Base-by-base conservation (phyloP, 2,329 filamentous ascomycete species). In the Stylonectria norvegica region DNA sequence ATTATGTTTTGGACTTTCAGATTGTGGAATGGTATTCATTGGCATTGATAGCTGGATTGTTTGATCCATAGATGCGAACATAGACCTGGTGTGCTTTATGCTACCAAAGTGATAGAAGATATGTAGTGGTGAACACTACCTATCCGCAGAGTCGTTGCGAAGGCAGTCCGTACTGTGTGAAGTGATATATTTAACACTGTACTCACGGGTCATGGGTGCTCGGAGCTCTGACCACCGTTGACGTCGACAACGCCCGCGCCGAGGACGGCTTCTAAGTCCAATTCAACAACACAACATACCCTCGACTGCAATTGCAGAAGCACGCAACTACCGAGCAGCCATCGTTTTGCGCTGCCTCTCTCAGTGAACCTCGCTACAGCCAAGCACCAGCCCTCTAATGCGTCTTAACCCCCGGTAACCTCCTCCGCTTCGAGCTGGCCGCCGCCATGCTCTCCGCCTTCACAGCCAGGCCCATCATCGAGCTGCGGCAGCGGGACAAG, bases 401-500 rank as follows among this genome's bases (percentile, higher is more conserved):
- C 56, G 50, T 52, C 40, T 46, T 55, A 36, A 44, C 42, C 46
- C 32, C 47, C 43, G 41, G 53, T 63, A 62, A 49, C 50, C 43
- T 46, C 44, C 50, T 49, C 54, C 59, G 58, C 57, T 56, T 54
- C 50, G 68, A 65, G 70, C 69, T 70, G 66, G 65, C 59, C 65
- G 52, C 48, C 64, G 74, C 73, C 67, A 96, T 96, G 93, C 85
- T 98, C 69, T 94, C 91, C 69, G 93, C 93, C 63, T 98, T 98
- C 71, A 95, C 86, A 56, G 90, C 93, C 72, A 86, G 88, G 61
- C 87, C 90, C 50, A 91, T 98, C 65, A 86, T 97, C 75, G 93
- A 98, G 86, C 85, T 98, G 59, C 90, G 86, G 71, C 83, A 83
- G 67, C 85, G 88, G 67, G 91, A 97, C 79, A 96, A 94, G 74